These are phyloP conservation scores for Pythium insidiosum DNA, from an alignment of 352 stramenopile species.

Conservation along the genomic window DNA sequence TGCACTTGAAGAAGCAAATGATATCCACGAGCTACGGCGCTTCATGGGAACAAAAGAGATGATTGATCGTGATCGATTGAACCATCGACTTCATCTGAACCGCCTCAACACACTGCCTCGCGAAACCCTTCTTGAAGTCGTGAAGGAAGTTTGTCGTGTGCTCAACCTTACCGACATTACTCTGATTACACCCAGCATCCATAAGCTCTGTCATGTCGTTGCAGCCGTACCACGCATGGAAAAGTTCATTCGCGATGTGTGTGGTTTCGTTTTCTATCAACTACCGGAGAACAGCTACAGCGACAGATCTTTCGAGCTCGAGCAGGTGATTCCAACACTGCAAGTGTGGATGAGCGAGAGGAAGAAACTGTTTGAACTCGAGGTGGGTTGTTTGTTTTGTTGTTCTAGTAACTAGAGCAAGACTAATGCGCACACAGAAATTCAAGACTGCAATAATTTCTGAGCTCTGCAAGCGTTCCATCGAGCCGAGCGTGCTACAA, in stretches of 20 bases:
- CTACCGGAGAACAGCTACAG: slow-evolving; percentile 17
- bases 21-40: slow-evolving; percentile 69
- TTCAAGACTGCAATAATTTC: slow-evolving; percentile 52
- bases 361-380: slow-evolving; percentile 44
- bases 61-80: slow-evolving; percentile 67
- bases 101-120: slow-evolving; percentile 64
- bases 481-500: too few relatives aligned
- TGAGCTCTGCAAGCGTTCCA: slow-evolving; percentile 50
- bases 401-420: too few relatives aligned
- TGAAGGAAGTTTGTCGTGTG: slow-evolving; percentile 79
- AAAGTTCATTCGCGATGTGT: slow-evolving; percentile 84
- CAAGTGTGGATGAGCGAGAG: slow-evolving; percentile 58
- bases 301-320: slow-evolving; percentile 38
- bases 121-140: slow-evolving; percentile 69
- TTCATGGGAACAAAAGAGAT: slow-evolving; percentile 80
- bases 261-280: slow-evolving; percentile 60
- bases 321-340: slow-evolving; percentile 64
- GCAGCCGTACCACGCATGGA: slow-evolving; percentile 75
- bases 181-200: slow-evolving; percentile 63
- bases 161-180: slow-evolving; percentile 80
- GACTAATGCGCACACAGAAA: too few relatives aligned
- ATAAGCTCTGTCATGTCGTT: slow-evolving; percentile 80
- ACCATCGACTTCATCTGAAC: slow-evolving; percentile 74
- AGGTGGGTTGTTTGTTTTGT: slow-evolving; percentile 17
- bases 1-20: slow-evolving; percentile 62